phyloP scores from a whole-genome alignment of 1,139 yeast species.

The Lizanozyma gosingica region DNA sequence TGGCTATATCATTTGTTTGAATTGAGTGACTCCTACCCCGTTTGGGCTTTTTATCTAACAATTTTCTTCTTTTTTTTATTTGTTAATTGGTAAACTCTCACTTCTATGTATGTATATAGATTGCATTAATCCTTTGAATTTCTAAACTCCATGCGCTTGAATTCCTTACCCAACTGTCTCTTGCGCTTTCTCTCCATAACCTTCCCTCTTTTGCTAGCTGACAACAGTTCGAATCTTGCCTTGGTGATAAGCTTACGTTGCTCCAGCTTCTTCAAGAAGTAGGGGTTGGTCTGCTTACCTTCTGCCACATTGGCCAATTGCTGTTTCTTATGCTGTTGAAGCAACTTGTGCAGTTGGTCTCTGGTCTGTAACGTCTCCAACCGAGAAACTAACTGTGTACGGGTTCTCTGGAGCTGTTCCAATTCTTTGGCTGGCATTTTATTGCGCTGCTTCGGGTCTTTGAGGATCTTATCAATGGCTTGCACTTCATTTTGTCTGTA shows the following conservation, averaged over 20 bases:
- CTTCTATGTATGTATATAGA: background rate
- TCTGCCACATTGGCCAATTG: constrained; percentile 36
- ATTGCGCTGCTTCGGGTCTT: constrained; percentile 42
- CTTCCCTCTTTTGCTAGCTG: constrained; percentile 72
- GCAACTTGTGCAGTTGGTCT: constrained; percentile 63
- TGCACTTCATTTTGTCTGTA: constrained; percentile 67
- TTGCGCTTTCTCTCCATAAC: constrained; percentile 90
- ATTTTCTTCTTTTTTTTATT: no score
- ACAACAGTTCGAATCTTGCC: constrained; percentile 84
- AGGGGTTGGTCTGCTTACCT: constrained; percentile 43
- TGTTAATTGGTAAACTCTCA: no score
- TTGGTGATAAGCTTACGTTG: constrained; percentile 77
- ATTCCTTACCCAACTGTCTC: constrained; percentile 87
- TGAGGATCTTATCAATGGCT: constrained; percentile 48
- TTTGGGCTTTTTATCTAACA: no score
- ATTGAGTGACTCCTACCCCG: no score
- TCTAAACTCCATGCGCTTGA: constrained; percentile 63
- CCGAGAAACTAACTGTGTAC: constrained; percentile 63
- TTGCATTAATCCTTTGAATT: background rate
- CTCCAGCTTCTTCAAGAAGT: constrained; percentile 70
- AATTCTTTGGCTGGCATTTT: constrained; percentile 40
- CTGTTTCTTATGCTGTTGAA: constrained; percentile 43
- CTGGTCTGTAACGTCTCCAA: constrained; percentile 68
- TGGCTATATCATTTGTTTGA: no score
- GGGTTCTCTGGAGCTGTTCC: constrained; percentile 41